Evolutionary conservation across 768 basidiomycete species (phyloP).

Genomic region (Termitomyces sp.): DNA sequence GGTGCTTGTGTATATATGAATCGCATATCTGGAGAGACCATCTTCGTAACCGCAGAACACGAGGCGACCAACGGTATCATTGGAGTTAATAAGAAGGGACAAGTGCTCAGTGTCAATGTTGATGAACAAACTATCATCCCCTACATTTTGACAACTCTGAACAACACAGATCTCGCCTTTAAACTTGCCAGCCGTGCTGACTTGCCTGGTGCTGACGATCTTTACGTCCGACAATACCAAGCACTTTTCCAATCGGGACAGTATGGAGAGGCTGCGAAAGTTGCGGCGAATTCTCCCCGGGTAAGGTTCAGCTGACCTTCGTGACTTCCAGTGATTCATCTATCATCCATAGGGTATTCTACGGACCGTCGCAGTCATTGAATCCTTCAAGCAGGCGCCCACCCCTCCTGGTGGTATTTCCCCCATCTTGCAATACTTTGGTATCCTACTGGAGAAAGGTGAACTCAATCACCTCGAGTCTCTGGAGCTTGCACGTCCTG

Average conservation of each 20-base stretch:
- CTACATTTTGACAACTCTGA: slow-evolving; percentile 89
- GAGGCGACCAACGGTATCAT: slow-evolving; percentile 94
- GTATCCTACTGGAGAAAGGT: slow-evolving; percentile 97
- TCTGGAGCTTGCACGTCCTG: slow-evolving; percentile 92
- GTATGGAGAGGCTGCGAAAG: slow-evolving; percentile 91
- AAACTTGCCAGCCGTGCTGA: slow-evolving; percentile 96
- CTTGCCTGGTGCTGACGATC: slow-evolving; percentile 94
- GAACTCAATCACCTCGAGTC: slow-evolving; percentile 97
- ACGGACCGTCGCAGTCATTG: slow-evolving; percentile 92
- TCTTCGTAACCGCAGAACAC: slow-evolving; percentile 97
- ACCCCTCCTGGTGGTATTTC: slow-evolving; percentile 85
- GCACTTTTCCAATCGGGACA: slow-evolving; percentile 86
- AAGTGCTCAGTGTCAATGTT: slow-evolving; percentile 94
- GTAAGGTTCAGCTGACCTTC: slow-evolving; percentile 38
- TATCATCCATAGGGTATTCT: slow-evolving; percentile 64
- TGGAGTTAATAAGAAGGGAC: slow-evolving; percentile 99
- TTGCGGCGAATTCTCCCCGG: slow-evolving; percentile 95
- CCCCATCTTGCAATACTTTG: slow-evolving; percentile 97
- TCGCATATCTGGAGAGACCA: slow-evolving; percentile 98
- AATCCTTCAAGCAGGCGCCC: slow-evolving; percentile 96
- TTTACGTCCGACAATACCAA: slow-evolving; percentile 94
- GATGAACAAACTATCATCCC: slow-evolving; percentile 96
- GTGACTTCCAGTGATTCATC: slow-evolving; percentile 1
- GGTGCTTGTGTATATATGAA: slow-evolving; percentile 99
- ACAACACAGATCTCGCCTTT: slow-evolving; percentile 97